A percentile compares a stretch with the other conserved stretches of the same genome.
phyloP scores from a whole-genome alignment of 208 protist species.

The Leishmania arabica region DNA sequence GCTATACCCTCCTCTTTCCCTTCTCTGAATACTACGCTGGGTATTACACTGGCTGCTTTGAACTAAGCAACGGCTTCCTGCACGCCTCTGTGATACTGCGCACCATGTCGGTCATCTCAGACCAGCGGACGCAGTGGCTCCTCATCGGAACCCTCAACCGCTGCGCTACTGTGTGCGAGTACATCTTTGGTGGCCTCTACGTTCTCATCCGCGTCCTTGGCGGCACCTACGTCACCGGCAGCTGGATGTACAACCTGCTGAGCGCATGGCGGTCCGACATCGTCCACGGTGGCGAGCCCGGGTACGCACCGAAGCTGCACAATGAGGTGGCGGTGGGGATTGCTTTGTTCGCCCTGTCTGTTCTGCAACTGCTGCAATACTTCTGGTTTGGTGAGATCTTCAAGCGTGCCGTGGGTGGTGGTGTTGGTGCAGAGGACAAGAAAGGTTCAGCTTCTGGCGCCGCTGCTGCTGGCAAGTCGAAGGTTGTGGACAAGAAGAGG shows the following conservation, averaged over 20 bases:
- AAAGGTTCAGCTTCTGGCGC: background rate
- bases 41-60: conserved; percentile 89
- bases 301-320: conserved; percentile 48
- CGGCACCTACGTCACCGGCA: conserved; percentile 55
- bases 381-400: conserved; percentile 80
- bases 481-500: background rate
- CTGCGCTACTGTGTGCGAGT: conserved; percentile 41
- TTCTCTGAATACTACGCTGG: conserved; percentile 71
- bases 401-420: conserved; percentile 35
- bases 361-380: conserved; percentile 80
- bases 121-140: conserved; percentile 21
- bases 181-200: conserved; percentile 69
- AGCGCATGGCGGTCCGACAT: conserved; percentile 36
- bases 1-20: conserved; percentile 75
- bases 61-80: conserved; percentile 76
- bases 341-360: conserved; percentile 46
- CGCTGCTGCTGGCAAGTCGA: background rate
- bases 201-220: conserved; percentile 69
- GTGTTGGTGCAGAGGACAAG: background rate
- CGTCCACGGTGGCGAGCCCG: conserved; percentile 24
- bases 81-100: conserved; percentile 63
- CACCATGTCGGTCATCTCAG: conserved; percentile 27
- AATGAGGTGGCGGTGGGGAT: conserved; percentile 57
- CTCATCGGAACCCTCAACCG: conserved; percentile 24
- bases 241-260: conserved; percentile 42